Percentiles rank a stretch among this genome's conserved stretches.
Conservation (phyloP, 768 basidiomycete species). For the Tephrocybe sp. region DNA sequence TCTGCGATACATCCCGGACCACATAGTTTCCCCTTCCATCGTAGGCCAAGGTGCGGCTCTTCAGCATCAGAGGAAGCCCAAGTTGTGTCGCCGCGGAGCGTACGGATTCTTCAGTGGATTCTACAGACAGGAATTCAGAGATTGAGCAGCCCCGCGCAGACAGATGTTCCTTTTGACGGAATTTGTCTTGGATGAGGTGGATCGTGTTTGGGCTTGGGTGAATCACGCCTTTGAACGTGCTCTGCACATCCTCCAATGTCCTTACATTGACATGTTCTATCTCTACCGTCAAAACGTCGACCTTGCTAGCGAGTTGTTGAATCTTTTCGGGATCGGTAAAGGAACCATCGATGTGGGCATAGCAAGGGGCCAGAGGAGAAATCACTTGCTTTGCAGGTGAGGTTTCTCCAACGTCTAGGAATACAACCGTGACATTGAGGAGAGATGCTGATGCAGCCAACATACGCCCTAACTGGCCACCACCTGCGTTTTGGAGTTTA, state of each 20-base stretch:
- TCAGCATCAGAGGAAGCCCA: constrained; percentile 92
- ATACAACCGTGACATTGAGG: constrained; percentile 76
- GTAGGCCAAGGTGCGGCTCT: constrained; percentile 92
- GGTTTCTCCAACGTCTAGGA: constrained; percentile 80
- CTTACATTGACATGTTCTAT: constrained; percentile 92
- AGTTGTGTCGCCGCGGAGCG: constrained; percentile 50
- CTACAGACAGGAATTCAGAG: constrained; percentile 60
- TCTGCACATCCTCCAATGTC: constrained; percentile 63
- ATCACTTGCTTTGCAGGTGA: constrained; percentile 90
- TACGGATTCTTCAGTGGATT: constrained; percentile 49
- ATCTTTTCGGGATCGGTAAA: constrained; percentile 83
- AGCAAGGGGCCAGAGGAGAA: constrained; percentile 44
- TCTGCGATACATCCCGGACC: constrained; percentile 51
- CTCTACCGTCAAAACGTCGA: constrained; percentile 90
- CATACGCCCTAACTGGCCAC: constrained; percentile 98
- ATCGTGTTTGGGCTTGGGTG: constrained; percentile 85
- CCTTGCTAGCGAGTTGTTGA: constrained; percentile 70
- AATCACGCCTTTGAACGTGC: constrained; percentile 32
- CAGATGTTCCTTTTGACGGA: constrained; percentile 75
- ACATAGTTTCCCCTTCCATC: constrained; percentile 94
- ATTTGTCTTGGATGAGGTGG: constrained; percentile 83
- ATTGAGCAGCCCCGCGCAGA: constrained; percentile 56
- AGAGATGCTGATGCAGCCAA: constrained; percentile 86
- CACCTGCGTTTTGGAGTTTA: constrained; percentile 52
- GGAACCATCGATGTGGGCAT: constrained; percentile 81